phyloP scores from a whole-genome alignment of 805 yeast species.

The Candida succiphila region DNA sequence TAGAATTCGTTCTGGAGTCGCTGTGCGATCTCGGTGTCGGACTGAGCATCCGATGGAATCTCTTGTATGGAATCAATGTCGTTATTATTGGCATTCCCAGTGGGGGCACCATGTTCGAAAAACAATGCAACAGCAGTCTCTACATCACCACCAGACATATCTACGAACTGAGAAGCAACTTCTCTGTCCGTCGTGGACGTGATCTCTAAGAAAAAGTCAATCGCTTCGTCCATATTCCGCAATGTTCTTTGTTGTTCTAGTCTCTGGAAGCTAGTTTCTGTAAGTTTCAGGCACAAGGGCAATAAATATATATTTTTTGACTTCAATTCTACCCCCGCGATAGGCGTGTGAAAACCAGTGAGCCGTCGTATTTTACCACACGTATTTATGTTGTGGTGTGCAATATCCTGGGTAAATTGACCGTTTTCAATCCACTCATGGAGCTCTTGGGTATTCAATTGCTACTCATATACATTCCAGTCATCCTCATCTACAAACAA shows the following conservation, averaged over 20 bases:
- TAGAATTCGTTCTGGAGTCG: constrained; percentile 58
- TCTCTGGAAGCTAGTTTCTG: neutral
- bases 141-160: constrained; percentile 65
- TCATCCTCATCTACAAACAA: too few relatives aligned
- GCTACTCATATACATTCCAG: too few relatives aligned
- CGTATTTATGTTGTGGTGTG: too few relatives aligned
- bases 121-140: constrained; percentile 80
- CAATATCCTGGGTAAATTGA: too few relatives aligned
- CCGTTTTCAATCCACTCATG: too few relatives aligned
- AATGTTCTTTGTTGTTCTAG: too few relatives aligned
- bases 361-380: too few relatives aligned
- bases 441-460: too few relatives aligned
- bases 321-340: too few relatives aligned
- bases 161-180: constrained; percentile 67
- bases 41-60: constrained; percentile 2
- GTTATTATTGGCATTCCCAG: constrained; percentile 1
- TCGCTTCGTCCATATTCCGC: constrained; percentile 30
- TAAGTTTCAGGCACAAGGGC: too few relatives aligned
- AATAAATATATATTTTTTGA: too few relatives aligned
- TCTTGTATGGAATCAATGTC: neutral
- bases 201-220: constrained; percentile 73
- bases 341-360: too few relatives aligned
- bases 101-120: constrained; percentile 50
- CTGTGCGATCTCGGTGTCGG: constrained; percentile 46
- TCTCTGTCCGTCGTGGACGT: constrained; percentile 64